Base-by-base conservation (phyloP, 2,329 filamentous ascomycete species). In the Raffaelea arxii region DNA sequence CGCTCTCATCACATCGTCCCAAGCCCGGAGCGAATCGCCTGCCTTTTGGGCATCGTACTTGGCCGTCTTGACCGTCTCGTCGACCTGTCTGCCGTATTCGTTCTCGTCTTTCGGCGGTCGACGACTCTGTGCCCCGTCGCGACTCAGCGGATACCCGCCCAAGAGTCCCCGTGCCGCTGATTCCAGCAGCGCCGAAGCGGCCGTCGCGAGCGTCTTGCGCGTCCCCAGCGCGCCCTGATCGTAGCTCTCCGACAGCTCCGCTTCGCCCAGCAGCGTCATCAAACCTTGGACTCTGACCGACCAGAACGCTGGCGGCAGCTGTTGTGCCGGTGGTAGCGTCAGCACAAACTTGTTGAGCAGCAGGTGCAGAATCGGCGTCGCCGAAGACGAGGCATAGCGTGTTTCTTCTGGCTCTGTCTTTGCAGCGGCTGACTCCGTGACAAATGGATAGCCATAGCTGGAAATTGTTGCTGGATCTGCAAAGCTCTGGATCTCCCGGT, bases 181-280 rank as follows among this genome's bases (percentile, higher is more conserved):
- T 63, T 89, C 86, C 46, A 86, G 70, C 47, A 90, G 62, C 6
- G 78, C 77, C 30, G 82, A 83, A 10, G 80, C 72, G 0, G 82
- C 84, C 6, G 86, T 87, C 0, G 85, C 78, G 42, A 91, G 64
- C 19, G 82, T 85, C 65, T 88, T 89, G 44, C 86, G 72, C 49
- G 81, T 80, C 1, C 86, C 86, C 53, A 91, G 65, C 0, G 78
- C 72, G 14, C 83, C 85, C 62, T 88, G 88, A 60, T 91, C 86
- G 57, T 89, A 91, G 59, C 83, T 88, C 61, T 91, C 86, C 1
- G 83, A 88, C 25, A 91, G 67, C 43, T 86, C 78, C 2, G 79
- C 83, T 25, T 80, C 73, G 9, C 74, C 80, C 46, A 91, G 66
- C 55, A 78, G 71, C 54, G 68, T 65, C 54, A 86, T 67, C 16